Base-by-base conservation (phyloP, 2,329 filamentous ascomycete species). In the Purpureocillium takamizusanense region DNA sequence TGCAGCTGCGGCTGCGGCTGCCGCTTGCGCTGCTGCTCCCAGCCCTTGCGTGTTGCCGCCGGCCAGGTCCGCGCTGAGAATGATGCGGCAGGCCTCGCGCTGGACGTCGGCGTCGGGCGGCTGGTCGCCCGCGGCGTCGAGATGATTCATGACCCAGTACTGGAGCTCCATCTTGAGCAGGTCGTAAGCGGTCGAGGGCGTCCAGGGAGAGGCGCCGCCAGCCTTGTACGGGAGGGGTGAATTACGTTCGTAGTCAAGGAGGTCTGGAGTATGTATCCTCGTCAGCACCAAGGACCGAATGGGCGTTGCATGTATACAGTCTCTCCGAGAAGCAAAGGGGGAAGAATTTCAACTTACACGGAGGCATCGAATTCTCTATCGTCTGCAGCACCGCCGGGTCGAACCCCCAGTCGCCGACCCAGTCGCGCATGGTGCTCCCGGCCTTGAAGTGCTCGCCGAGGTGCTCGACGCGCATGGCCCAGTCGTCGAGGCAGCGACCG, bases 351-450 rank as follows among this genome's bases (percentile, higher is more conserved):
- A n/a, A 25, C 21, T 25, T 25, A 25, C 21, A 25, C 21, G 21
- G 21, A 5, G 21, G 21, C 21, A 25, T 25, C 6, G 21, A 25
- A 25, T 25, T 25, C 21, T 25, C 21, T 6, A 25, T 25, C 6
- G 21, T 25, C 21, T 25, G 21, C 21, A 25, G 21, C 6, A 25
- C 10, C 6, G 21, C 21, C 21, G 21, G 21, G 23, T 66, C 60
- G 17, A 67, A 63, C 2, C 63, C 63, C 58, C 64, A 63, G 34
- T 62, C 60, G 12, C 65, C 65, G 31, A 61, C 54, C 65, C 65
- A 68, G 21, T 66, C 57, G n/a, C 53, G 54, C 63, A 68, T 67
- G 13, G 51, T 61, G 33, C 52, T 56, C 1, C 64, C 64, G 1
- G 50, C 51, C 33, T 61, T 64, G 41, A 67, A 68, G 41, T 68